Conservation (phyloP, 441 rosid genomes). For the Bocquillonia castaneifolia region DNA sequence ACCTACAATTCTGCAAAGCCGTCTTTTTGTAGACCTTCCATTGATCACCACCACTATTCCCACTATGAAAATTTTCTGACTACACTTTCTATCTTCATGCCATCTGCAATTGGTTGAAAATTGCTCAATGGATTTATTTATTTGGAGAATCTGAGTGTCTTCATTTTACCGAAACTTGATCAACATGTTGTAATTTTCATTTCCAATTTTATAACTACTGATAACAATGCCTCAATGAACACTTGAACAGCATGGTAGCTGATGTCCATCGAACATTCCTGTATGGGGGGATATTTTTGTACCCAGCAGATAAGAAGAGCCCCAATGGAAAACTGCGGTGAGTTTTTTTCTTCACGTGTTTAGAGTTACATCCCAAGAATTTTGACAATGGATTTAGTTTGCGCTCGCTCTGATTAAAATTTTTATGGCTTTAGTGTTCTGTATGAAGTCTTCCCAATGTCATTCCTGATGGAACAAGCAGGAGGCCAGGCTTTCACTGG, state of each 20-base stretch:
- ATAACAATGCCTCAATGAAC: conserved; percentile 19
- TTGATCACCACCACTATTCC: too few species aligned
- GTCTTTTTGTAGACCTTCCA: too few species aligned
- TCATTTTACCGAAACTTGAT: neutral
- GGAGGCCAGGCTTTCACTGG: conserved; percentile 96
- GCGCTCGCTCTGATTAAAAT: conserved; percentile 3
- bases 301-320: conserved; percentile 95
- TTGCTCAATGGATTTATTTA: neutral
- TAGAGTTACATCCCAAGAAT: neutral
- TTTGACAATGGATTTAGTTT: neutral
- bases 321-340: conserved; percentile 93
- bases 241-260: conserved; percentile 89
- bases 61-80: too few species aligned
- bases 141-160: neutral
- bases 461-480: conserved; percentile 95
- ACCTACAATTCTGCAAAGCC: neutral
- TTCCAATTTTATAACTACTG: conserved; percentile 10
- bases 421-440: conserved; percentile 50
- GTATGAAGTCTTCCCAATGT: conserved; percentile 97
- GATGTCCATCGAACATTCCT: conserved; percentile 96
- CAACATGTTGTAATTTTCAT: neutral
- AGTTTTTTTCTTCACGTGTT: conserved; percentile 16
- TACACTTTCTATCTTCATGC: neutral
- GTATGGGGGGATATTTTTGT: conserved; percentile 89
- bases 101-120: neutral